Evolutionary conservation across 2,329 filamentous ascomycete genomes (phyloP), one percentile per base, ranked within the genome.

Genomic region (Hirsutella thompsonii): DNA sequence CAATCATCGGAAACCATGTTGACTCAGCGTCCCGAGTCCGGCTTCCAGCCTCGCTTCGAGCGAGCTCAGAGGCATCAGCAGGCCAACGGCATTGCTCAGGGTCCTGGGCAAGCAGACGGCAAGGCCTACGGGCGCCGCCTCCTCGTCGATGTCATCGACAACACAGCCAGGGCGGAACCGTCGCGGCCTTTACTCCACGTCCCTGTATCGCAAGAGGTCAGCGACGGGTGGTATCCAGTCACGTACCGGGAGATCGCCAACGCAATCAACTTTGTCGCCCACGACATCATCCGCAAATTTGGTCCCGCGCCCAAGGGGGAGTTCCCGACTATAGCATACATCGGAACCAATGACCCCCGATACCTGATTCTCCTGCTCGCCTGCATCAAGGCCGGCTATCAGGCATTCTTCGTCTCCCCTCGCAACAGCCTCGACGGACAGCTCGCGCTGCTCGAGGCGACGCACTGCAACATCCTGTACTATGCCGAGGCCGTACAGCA

Each of bases 391-490:
- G 42, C 43, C 3, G 26, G 40, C 13, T 44, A 41, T 33, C 20
- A 42, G 26, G 45, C 36, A 5, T 38, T 48, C 11, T 44, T 47
- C 36, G 32, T 44, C 20, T 48, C 46, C 1, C 46, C 46, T 1
- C 40, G 46, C 18, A 48, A 48, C 36, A 48, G 41, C 23, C 8
- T 40, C 10, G 43, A 48, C 26, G 41, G 37, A 3, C 38, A 46
- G 5, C 8, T 42, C 2, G 63, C 61, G 28, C 57, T 72, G 0
- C 63, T 71, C 29, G 55, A 67, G 26, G 54, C 52, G 21, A 67
- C 67, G 0, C 52, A 65, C 40, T 70, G 67, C 50, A 53, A 56
- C 35, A 48, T 55, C 16, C 26, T 71, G n/a, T 55, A 51, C 33
- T 64, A 54, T 21, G 44, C 46, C 13, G 40, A 42, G 4, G 43